Conservation (phyloP, 1,139 yeast genomes). For the Kurtzmaniella natalensis region DNA sequence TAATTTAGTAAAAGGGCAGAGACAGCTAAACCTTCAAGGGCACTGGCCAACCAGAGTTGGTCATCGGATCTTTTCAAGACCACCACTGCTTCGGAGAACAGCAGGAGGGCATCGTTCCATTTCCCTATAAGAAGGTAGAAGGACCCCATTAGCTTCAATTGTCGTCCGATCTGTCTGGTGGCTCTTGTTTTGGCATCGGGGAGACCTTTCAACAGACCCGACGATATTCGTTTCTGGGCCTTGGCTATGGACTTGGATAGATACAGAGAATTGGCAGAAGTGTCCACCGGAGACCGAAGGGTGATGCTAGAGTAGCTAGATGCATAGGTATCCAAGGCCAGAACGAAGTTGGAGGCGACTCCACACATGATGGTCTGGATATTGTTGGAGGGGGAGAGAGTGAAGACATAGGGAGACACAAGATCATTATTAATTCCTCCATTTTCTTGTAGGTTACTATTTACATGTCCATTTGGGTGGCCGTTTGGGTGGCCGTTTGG, state of each 20-base stretch:
- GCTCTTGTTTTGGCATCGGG: slow-evolving; percentile 25
- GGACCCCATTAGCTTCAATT: slow-evolving; percentile 70
- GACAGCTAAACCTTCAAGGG: slow-evolving; percentile 75
- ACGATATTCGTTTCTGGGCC: slow-evolving; percentile 32
- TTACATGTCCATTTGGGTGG: too few species aligned
- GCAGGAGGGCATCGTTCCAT: slow-evolving; percentile 61
- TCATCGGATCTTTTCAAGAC: slow-evolving; percentile 64
- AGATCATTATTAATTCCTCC: too few species aligned
- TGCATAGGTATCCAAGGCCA: slow-evolving; percentile 63
- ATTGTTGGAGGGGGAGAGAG: slow-evolving; percentile 1
- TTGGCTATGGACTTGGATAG: slow-evolving; percentile 50
- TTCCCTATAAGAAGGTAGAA: slow-evolving; percentile 79
- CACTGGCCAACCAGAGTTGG: slow-evolving; percentile 81
- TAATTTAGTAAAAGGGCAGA: slow-evolving; percentile 52
- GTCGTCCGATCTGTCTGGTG: slow-evolving; percentile 56
- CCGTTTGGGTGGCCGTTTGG: too few species aligned
- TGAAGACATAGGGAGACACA: not conserved
- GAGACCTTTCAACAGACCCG: slow-evolving; percentile 2
- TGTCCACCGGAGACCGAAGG: slow-evolving; percentile 66
- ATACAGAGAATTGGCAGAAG: slow-evolving; percentile 43
- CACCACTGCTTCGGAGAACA: slow-evolving; percentile 67
- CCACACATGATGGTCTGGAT: slow-evolving; percentile 65
- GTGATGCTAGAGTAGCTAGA: slow-evolving; percentile 68
- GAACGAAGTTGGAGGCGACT: slow-evolving; percentile 59
- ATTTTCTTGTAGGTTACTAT: too few species aligned